Percentiles rank a stretch among this genome's conserved stretches.
These are phyloP conservation scores for Fragosphaeria purpurea DNA, from an alignment of 2,329 filamentous ascomycete genomes.

Conservation along the genomic window DNA sequence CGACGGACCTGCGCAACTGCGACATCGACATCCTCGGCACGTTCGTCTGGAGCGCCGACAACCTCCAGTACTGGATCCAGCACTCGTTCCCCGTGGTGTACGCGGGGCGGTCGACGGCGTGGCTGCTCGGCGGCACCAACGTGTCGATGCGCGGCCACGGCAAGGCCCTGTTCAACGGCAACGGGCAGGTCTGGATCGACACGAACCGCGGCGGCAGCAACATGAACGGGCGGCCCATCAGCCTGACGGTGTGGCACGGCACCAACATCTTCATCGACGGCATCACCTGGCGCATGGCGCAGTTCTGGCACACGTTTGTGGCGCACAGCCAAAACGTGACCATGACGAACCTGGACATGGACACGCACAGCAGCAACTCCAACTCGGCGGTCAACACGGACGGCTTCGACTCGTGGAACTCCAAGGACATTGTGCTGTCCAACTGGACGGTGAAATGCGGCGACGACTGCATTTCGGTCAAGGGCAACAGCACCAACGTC, in stretches of 20 bases:
- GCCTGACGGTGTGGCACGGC: slow-evolving; percentile 33
- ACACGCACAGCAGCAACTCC: slow-evolving; percentile 32
- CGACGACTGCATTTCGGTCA: slow-evolving; percentile 31
- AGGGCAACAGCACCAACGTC: slow-evolving; percentile 30
- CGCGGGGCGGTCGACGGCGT: slow-evolving; percentile 39
- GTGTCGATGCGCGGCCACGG: slow-evolving; percentile 39
- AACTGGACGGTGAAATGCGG: slow-evolving; percentile 36
- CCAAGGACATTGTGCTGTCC: slow-evolving; percentile 31
- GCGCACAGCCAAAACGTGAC: slow-evolving; percentile 39
- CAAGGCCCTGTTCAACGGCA: slow-evolving; percentile 34
- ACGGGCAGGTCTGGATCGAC: slow-evolving; percentile 36
- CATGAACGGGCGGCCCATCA: slow-evolving; percentile 33
- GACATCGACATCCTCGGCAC: slow-evolving; percentile 38
- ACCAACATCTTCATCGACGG: slow-evolving; percentile 36
- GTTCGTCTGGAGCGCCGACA: slow-evolving; percentile 30
- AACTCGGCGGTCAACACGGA: slow-evolving; percentile 40
- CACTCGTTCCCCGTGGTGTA: slow-evolving; percentile 36
- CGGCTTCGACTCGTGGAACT: slow-evolving; percentile 41
- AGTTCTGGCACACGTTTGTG: slow-evolving; percentile 40
- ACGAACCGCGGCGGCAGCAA: slow-evolving; percentile 30
- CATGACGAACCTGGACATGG: slow-evolving; percentile 43
- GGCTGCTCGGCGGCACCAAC: slow-evolving; percentile 38
- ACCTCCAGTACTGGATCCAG: slow-evolving; percentile 37
- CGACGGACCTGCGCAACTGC: slow-evolving; percentile 32
- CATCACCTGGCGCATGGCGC: slow-evolving; percentile 32